Conservation (phyloP, 495 filamentous ascomycete species). For the Penicillium simplicissimum region DNA sequence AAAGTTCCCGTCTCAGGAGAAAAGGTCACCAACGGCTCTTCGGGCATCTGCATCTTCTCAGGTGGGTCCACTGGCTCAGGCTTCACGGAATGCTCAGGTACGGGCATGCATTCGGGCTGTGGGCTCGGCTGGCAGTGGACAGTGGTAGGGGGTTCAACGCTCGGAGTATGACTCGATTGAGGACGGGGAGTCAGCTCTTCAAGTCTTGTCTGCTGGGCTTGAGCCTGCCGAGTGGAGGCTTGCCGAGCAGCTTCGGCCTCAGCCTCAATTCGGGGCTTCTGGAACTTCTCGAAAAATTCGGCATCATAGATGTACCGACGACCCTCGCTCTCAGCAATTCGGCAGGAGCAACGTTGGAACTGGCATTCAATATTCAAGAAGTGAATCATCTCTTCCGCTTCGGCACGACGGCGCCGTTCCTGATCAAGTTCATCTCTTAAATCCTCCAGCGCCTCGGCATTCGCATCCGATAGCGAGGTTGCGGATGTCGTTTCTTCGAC, state of each 20-base stretch:
- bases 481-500: slow-evolving; percentile 40
- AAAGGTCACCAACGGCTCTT: slow-evolving; percentile 45
- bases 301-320: slow-evolving; percentile 52
- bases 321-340: slow-evolving; percentile 53
- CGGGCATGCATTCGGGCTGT: slow-evolving; percentile 4
- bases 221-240: neutral
- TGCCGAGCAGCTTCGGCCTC: slow-evolving; percentile 12
- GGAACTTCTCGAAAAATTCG: slow-evolving; percentile 28
- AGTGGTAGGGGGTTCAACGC: slow-evolving; percentile 21
- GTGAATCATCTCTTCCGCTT: slow-evolving; percentile 72
- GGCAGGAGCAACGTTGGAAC: slow-evolving; percentile 68
- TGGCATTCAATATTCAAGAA: slow-evolving; percentile 82
- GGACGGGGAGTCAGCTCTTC: neutral
- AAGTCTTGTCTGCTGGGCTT: neutral
- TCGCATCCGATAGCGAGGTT: slow-evolving; percentile 30
- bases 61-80: slow-evolving; percentile 30
- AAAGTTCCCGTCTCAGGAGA: slow-evolving; percentile 54
- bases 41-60: slow-evolving; percentile 32
- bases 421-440: slow-evolving; percentile 61
- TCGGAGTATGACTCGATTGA: slow-evolving; percentile 24
- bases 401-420: slow-evolving; percentile 64
- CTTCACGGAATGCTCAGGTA: slow-evolving; percentile 21
- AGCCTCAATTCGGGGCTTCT: slow-evolving; percentile 27
- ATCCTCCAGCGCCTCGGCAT: slow-evolving; percentile 55
- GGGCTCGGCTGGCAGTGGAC: neutral